Evolutionary conservation across 129 eudicot genomes (phyloP).

Genomic region (Erigeron canadensis): DNA sequence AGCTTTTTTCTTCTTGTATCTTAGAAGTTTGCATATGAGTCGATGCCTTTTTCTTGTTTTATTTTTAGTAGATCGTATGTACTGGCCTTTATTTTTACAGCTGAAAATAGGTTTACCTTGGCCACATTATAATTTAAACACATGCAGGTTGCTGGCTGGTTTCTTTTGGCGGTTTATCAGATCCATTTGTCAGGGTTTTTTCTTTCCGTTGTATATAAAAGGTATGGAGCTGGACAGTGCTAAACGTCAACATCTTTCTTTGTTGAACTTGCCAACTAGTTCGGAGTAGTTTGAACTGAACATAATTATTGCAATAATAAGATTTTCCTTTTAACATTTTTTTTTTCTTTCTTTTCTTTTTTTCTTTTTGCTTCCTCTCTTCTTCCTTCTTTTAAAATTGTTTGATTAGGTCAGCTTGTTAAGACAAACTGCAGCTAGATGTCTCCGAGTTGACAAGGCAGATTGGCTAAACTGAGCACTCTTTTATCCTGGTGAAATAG

Average conservation of each 20-base stretch:
- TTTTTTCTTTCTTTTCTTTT: constrained; percentile 11
- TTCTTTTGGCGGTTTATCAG: constrained; percentile 43
- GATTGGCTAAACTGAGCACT: constrained; percentile 16
- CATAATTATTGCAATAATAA: constrained; percentile 23
- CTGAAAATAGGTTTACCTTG: constrained; percentile 33
- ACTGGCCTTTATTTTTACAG: constrained; percentile 11
- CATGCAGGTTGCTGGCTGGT: constrained; percentile 53
- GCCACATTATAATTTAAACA: constrained; percentile 36
- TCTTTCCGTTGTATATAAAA: constrained; percentile 31
- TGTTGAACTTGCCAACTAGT: constrained; percentile 4
- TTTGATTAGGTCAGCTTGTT: constrained; percentile 48
- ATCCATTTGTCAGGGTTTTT: constrained; percentile 34
- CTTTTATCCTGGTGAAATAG: constrained; percentile 34
- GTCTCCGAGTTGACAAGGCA: constrained; percentile 48
- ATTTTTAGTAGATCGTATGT: neutral
- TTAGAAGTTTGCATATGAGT: neutral
- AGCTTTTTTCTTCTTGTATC: neutral
- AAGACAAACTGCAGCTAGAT: constrained; percentile 42
- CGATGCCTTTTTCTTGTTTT: neutral
- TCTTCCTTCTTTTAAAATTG: constrained; percentile 17
- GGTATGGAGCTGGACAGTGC: constrained; percentile 46
- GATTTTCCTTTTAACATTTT: constrained; percentile 33
- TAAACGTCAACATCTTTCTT: constrained; percentile 22
- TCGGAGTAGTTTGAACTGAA: constrained; percentile 29
- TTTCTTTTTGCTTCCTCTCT: neutral